Percentiles rank a stretch among this genome's conserved stretches.
These are phyloP conservation scores for Phytophthora crassamura DNA, from an alignment of 352 stramenopile species.

Conservation along the genomic window DNA sequence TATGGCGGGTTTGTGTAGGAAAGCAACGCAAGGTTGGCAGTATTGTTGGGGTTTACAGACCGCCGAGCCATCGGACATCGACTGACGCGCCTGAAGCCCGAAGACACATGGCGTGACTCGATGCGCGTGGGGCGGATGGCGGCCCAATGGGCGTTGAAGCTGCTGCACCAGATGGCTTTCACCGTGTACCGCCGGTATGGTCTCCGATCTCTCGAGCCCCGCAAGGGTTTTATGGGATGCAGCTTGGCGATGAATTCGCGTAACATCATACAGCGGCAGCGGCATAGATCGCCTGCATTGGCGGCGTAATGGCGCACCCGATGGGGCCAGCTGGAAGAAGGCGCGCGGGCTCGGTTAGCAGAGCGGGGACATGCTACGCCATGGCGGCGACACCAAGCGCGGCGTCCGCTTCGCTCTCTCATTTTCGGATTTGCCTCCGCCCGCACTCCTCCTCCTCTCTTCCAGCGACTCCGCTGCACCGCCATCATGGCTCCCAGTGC, in stretches of 20 bases:
- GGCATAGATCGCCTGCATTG: slow-evolving; percentile 11
- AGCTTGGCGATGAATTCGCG: slow-evolving; percentile 19
- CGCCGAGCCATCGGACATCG: neutral
- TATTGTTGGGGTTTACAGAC: too few species aligned
- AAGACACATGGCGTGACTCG: neutral
- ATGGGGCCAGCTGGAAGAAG: slow-evolving; percentile 6
- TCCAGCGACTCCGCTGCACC: slow-evolving; percentile 2
- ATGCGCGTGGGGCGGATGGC: slow-evolving; percentile 4
- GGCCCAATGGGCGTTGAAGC: slow-evolving; percentile 26
- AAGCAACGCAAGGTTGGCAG: too few species aligned
- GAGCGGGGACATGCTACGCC: neutral
- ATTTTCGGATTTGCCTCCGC: slow-evolving; percentile 37
- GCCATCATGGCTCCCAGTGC: slow-evolving; percentile 36
- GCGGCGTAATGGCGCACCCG: slow-evolving; percentile 2
- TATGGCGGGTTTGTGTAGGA: too few species aligned
- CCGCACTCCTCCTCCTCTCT: neutral
- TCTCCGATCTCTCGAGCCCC: slow-evolving; percentile 3
- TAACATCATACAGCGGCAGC: slow-evolving; percentile 28
- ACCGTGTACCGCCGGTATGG: slow-evolving; percentile 19
- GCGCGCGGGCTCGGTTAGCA: slow-evolving; percentile 2
- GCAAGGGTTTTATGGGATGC: slow-evolving; percentile 27
- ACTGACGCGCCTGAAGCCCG: too few species aligned
- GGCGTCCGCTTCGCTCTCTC: slow-evolving; percentile 8
- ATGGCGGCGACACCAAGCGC: neutral
- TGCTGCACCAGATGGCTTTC: slow-evolving; percentile 12